Evolutionary conservation across 2,329 filamentous ascomycete species (phyloP).

Genomic region (Trichothecium roseum): DNA sequence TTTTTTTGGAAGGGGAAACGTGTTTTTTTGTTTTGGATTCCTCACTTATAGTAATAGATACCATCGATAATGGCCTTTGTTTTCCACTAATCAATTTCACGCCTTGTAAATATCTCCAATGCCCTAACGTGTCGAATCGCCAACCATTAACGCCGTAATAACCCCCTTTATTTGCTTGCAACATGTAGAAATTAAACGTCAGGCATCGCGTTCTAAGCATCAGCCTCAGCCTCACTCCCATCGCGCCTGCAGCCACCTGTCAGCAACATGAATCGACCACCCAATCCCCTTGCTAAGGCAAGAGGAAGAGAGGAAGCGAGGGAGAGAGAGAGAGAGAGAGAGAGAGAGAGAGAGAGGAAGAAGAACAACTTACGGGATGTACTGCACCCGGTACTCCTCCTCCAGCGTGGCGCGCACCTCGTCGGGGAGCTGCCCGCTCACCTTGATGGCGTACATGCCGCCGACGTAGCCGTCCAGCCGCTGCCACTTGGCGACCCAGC

Average conservation of each 20-base stretch:
- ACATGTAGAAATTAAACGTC: slow-evolving; percentile 4
- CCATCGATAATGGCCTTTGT: slow-evolving; percentile 12
- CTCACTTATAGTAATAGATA: slow-evolving; percentile 15
- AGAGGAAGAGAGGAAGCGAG: too few relatives aligned
- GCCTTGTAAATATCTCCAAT: too few relatives aligned
- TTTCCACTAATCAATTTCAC: background rate
- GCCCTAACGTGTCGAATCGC: too few relatives aligned
- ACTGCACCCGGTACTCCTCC: slow-evolving; percentile 53
- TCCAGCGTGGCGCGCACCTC: slow-evolving; percentile 51
- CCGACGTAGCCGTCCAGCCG: slow-evolving; percentile 78
- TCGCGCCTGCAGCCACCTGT: slow-evolving; percentile 34
- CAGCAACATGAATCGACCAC: slow-evolving; percentile 1
- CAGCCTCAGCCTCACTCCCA: slow-evolving; percentile 43
- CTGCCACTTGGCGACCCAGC: slow-evolving; percentile 97
- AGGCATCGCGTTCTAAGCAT: slow-evolving; percentile 18
- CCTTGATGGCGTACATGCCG: slow-evolving; percentile 91
- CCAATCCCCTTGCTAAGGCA: too few relatives aligned
- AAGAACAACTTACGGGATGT: slow-evolving; percentile 53
- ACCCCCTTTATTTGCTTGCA: too few relatives aligned
- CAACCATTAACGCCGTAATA: slow-evolving; percentile 2
- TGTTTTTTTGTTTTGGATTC: too few relatives aligned
- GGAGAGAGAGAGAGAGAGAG: too few relatives aligned
- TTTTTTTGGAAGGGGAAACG: too few relatives aligned
- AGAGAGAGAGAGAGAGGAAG: too few relatives aligned
- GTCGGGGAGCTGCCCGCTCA: slow-evolving; percentile 68